Evolutionary conservation across 225 moss, liverwort and hornwort species (phyloP).

Genomic region (Climacium dendroides): DNA sequence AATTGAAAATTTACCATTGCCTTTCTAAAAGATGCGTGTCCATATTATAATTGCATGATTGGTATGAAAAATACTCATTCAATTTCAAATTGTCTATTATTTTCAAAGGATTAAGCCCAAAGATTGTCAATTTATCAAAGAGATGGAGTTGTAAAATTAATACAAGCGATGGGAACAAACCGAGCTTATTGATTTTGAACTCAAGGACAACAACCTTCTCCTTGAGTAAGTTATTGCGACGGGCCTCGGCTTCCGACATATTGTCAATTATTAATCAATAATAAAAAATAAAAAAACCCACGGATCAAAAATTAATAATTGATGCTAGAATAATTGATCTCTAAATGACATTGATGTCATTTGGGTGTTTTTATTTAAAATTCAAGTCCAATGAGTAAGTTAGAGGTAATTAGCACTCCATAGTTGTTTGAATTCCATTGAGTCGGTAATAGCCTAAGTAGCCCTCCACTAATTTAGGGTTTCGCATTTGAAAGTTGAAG

Average conservation of each 20-base stretch:
- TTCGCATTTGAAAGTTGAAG: not conserved
- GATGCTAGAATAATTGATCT: not conserved
- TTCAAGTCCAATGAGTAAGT: not conserved
- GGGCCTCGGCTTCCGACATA: not conserved
- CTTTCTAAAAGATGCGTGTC: not conserved
- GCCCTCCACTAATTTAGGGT: not conserved
- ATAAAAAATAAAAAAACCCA: not conserved
- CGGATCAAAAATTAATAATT: not conserved
- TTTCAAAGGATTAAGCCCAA: not conserved
- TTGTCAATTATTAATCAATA: not conserved
- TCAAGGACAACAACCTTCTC: slow-evolving; percentile 35
- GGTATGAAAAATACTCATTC: not conserved
- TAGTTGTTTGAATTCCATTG: not conserved
- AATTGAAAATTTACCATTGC: not conserved
- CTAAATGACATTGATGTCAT: not conserved
- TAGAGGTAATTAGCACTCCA: not conserved
- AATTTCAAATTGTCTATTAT: not conserved
- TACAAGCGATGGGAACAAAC: not conserved
- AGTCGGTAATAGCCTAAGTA: not conserved
- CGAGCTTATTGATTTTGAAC: slow-evolving; percentile 46
- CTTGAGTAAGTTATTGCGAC: slow-evolving; percentile 26
- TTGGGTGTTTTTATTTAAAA: not conserved
- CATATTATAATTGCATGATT: not conserved
- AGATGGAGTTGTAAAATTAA: not conserved
- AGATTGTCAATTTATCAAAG: too few species aligned